These are phyloP conservation scores for Aegilops tauschii DNA, from an alignment of 176 grass and related monocot genomes.

Conservation along the genomic window DNA sequence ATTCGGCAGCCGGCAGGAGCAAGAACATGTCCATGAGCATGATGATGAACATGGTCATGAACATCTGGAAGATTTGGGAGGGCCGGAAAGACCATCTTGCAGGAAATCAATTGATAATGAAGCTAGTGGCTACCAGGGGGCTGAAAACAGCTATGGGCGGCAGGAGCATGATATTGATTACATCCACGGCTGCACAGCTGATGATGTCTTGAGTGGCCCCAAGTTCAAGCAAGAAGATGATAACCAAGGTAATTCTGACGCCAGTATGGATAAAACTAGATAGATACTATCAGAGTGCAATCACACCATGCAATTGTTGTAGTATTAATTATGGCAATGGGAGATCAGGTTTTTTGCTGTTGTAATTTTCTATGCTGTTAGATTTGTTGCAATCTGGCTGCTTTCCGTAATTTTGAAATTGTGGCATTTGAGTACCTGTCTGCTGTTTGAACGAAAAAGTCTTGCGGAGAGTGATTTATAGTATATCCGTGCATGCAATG, in stretches of 20 bases:
- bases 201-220: conserved; percentile 25
- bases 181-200: conserved; percentile 26
- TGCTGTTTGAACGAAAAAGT: too few species aligned
- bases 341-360: background rate
- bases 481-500: too few species aligned
- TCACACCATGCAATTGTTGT: background rate
- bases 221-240: conserved; percentile 41
- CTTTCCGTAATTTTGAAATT: background rate
- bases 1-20: conserved; percentile 53
- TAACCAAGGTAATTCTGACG: conserved; percentile 3
- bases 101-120: conserved; percentile 57
- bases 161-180: conserved; percentile 46
- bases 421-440: background rate
- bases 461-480: too few species aligned
- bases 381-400: background rate
- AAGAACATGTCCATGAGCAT: conserved; percentile 47
- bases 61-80: conserved; percentile 51
- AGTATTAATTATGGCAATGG: background rate
- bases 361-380: background rate
- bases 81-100: conserved; percentile 37
- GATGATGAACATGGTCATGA: conserved; percentile 34
- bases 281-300: conserved; percentile 3
- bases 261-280: conserved; percentile 21
- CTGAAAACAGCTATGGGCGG: conserved; percentile 34
- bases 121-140: conserved; percentile 24